Evolutionary conservation across 2,329 filamentous ascomycete genomes (phyloP).

Genomic region (Neofusicoccum kwambonambiense): DNA sequence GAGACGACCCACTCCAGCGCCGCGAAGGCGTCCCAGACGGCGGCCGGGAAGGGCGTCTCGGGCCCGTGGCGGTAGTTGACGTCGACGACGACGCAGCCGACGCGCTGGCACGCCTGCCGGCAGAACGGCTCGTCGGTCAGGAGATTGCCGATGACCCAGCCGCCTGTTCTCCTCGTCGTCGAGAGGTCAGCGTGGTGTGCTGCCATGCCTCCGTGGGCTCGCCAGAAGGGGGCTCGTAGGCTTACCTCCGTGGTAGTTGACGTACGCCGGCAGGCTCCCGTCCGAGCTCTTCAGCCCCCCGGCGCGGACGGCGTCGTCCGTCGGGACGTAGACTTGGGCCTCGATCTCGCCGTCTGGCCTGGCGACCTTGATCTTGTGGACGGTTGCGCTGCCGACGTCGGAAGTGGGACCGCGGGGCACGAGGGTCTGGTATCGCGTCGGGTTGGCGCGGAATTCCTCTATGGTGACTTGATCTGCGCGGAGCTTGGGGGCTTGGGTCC

Average conservation of each 20-base stretch:
- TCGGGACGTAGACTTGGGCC: conserved; percentile 35
- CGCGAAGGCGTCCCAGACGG: conserved; percentile 34
- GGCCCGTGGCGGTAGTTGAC: conserved; percentile 39
- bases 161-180: background rate
- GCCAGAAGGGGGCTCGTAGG: too few species aligned
- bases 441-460: background rate
- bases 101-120: background rate
- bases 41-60: conserved; percentile 36
- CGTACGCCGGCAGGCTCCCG: background rate
- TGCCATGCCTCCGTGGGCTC: too few species aligned
- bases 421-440: conserved; percentile 24
- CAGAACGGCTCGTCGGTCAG: background rate
- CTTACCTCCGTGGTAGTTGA: background rate
- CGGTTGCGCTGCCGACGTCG: conserved; percentile 29
- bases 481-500: conserved; percentile 24
- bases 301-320: conserved; percentile 32
- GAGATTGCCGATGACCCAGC: background rate
- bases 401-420: conserved; percentile 29
- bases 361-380: conserved; percentile 21
- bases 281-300: background rate
- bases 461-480: conserved; percentile 16
- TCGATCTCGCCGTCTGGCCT: background rate
- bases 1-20: conserved; percentile 31
- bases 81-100: conserved; percentile 26
- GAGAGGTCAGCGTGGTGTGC: background rate